Evolutionary conservation across 805 yeast species (phyloP).

Genomic region (Cyberlindnera americana): DNA sequence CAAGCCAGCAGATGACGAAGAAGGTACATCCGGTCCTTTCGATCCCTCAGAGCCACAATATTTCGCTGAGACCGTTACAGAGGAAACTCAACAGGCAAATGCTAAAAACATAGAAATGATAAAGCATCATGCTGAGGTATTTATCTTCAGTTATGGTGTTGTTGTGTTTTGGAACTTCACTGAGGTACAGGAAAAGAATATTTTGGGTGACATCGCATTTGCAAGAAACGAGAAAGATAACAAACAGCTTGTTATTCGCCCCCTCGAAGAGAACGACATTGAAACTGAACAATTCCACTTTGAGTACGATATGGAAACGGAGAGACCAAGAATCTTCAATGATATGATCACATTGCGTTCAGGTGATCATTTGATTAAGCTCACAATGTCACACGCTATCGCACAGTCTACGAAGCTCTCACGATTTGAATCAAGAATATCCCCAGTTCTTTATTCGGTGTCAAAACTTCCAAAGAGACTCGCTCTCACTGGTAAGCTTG

Average conservation of each 20-base stretch:
- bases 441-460: slow-evolving; percentile 75
- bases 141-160: slow-evolving; percentile 87
- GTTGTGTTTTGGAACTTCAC: slow-evolving; percentile 98
- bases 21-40: slow-evolving; percentile 46
- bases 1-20: slow-evolving; percentile 28
- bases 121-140: slow-evolving; percentile 75
- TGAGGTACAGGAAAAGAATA: slow-evolving; percentile 87
- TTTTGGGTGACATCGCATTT: slow-evolving; percentile 80
- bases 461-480: slow-evolving; percentile 86
- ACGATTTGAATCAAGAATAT: slow-evolving; percentile 88
- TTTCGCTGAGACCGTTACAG: slow-evolving; percentile 49
- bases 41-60: slow-evolving; percentile 93
- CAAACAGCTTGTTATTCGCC: slow-evolving; percentile 59
- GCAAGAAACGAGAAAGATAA: slow-evolving; percentile 41
- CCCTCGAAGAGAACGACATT: slow-evolving; percentile 82
- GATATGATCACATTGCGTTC: slow-evolving; percentile 90
- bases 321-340: slow-evolving; percentile 76
- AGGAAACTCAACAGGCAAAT: slow-evolving; percentile 13
- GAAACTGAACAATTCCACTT: slow-evolving; percentile 75
- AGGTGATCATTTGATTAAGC: slow-evolving; percentile 88
- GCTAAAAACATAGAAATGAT: slow-evolving; percentile 23
- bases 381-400: slow-evolving; percentile 93
- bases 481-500: slow-evolving; percentile 86
- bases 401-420: slow-evolving; percentile 94
- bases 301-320: slow-evolving; percentile 51